Evolutionary conservation across 2,329 filamentous ascomycete genomes (phyloP), one percentile per base, ranked within the genome.

Genomic region (Epichloe uncinata): DNA sequence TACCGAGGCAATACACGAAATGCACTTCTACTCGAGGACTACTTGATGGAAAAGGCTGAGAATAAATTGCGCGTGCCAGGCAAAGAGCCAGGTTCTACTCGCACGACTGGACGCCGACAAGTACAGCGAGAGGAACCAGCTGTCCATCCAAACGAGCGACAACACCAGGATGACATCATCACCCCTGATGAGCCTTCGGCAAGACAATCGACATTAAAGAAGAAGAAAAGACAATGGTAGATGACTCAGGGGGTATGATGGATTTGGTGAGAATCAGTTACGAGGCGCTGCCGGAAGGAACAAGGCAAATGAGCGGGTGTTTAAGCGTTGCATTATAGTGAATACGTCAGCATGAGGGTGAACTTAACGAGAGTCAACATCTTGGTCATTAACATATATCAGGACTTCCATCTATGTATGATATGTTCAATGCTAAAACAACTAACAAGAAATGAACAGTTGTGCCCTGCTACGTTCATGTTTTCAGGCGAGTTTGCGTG

Each of bases 1-100:
- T 84, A 84, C 68, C 82, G 85, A 53, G 82, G 82, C 61, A 93
- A 91, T 60, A 87, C 83, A 18, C 80, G 80, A 58, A 93, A 91
- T 58, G 81, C 85, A 5, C 75, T 84, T 36, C 64, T 87, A 2
- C 70, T 87, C 15, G 84, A 87, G 61, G 69, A 79, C 44, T 73
- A 84, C 56, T 73, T 93, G 49, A 77, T 85, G 42, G 72, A 81
- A 55, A 80, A 83, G 61, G 85, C 85, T 52, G 77, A 78, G 58
- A 75, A 75, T 55, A 74, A 73, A 44, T 61, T 81, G 11, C 68
- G 69, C 40, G 61, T 67, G 45, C 71, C 66, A 46, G 75, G 74
- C 18, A 61, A 69, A 37, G n/a, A 43, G 30, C 68, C 73, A 11
- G 49, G 75, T 34, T 74, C 73, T 5, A 63, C 67, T 3, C 54